phyloP scores from a whole-genome alignment of 2,329 filamentous ascomycete genomes.

The Aspergillus aculeatus region DNA sequence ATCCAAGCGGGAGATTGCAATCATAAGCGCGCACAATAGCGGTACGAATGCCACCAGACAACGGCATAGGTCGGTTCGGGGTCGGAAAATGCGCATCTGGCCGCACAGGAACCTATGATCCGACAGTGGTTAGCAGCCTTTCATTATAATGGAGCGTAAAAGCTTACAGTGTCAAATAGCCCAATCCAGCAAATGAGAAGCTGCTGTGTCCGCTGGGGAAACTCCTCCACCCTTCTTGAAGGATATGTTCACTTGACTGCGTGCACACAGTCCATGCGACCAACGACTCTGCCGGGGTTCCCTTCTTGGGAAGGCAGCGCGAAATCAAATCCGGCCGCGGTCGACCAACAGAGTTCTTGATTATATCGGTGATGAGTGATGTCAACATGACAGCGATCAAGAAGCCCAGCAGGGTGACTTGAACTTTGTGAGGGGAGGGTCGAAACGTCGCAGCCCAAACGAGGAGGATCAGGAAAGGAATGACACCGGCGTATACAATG shows the following conservation, averaged over 20 bases:
- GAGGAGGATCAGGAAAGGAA: slow-evolving; percentile 68
- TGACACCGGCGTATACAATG: slow-evolving; percentile 72
- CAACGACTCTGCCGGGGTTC: slow-evolving; percentile 55
- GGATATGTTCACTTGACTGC: slow-evolving; percentile 53
- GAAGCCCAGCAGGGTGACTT: slow-evolving; percentile 81
- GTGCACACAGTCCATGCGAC: slow-evolving; percentile 50
- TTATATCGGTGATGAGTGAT: slow-evolving; percentile 78
- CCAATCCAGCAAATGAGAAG: slow-evolving; percentile 61
- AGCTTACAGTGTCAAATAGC: slow-evolving; percentile 54
- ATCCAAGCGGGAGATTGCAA: slow-evolving; percentile 61
- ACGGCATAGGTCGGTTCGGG: slow-evolving; percentile 56
- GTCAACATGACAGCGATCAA: slow-evolving; percentile 74
- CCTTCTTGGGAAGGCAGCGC: slow-evolving; percentile 72
- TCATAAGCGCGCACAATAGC: slow-evolving; percentile 56
- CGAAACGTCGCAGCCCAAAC: slow-evolving; percentile 63
- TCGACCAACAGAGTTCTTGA: slow-evolving; percentile 84
- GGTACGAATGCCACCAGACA: slow-evolving; percentile 57
- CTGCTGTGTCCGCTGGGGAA: slow-evolving; percentile 64
- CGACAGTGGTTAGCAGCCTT: not conserved
- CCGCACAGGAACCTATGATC: slow-evolving; percentile 46
- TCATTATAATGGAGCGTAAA: too few relatives aligned
- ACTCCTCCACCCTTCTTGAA: slow-evolving; percentile 65
- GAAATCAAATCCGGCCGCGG: slow-evolving; percentile 83
- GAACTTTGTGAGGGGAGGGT: slow-evolving; percentile 72
- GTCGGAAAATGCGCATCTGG: slow-evolving; percentile 60